Evolutionary conservation across 768 basidiomycete genomes (phyloP).

Genomic region (Suillus subaureus): DNA sequence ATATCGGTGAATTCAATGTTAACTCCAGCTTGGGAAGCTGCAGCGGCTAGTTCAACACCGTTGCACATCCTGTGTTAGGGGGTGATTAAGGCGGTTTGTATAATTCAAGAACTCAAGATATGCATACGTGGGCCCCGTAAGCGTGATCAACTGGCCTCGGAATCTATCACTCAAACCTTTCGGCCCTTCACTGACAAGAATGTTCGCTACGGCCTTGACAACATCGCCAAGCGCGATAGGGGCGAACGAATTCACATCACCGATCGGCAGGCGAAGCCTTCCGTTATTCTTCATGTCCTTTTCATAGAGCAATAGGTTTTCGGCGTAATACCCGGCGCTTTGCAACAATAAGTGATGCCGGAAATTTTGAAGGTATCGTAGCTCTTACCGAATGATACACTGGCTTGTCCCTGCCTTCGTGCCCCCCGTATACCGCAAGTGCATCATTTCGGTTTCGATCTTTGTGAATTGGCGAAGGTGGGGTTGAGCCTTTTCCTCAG

Average conservation of each 20-base stretch:
- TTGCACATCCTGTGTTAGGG: slow-evolving; percentile 18
- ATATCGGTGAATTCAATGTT: slow-evolving; percentile 30
- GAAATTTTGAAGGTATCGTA: background rate
- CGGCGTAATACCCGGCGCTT: slow-evolving; percentile 33
- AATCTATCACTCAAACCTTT: slow-evolving; percentile 31
- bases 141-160: slow-evolving; percentile 31
- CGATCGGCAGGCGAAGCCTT: slow-evolving; percentile 31
- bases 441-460: slow-evolving; percentile 31
- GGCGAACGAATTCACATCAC: slow-evolving; percentile 27
- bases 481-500: slow-evolving; percentile 33
- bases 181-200: slow-evolving; percentile 30
- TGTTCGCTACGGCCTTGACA: slow-evolving; percentile 27
- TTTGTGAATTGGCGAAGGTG: slow-evolving; percentile 35
- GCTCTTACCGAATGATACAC: slow-evolving; percentile 28
- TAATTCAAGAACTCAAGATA: background rate
- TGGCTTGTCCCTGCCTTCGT: slow-evolving; percentile 30
- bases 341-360: background rate
- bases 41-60: slow-evolving; percentile 28
- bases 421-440: slow-evolving; percentile 21
- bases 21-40: slow-evolving; percentile 23
- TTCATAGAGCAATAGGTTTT: slow-evolving; percentile 32
- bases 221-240: slow-evolving; percentile 34
- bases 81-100: background rate
- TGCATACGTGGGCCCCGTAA: slow-evolving; percentile 21
- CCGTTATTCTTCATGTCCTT: slow-evolving; percentile 28